Base-by-base conservation (phyloP, 1,139 yeast species). In the Debaryomyces singareniensis region DNA sequence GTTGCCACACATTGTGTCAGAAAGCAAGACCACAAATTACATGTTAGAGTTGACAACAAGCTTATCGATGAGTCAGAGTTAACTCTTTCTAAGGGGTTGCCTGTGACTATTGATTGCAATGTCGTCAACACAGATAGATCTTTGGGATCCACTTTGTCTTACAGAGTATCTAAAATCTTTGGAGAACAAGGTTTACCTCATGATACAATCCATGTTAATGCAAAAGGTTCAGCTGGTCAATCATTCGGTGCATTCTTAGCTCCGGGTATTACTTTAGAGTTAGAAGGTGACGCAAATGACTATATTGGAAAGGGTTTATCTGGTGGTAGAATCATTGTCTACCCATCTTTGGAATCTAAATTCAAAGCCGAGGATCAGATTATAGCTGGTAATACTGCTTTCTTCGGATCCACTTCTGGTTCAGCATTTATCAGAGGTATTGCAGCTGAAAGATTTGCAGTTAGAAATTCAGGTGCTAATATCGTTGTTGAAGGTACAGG, bases 381-480 rank as follows among this genome's bases (percentile, higher is more conserved):
- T 44, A 81, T 91, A 53, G 83, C 93, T 40, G 98, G 98, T 65
- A 91, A 91, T 68, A 91, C 96, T 31, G 93, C 97, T 55, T 76
- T 91, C 65, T 91, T 91, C 51, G 98, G 98, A 61, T 97, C 98
- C 18, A 91, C 97, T 18, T 78, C 94, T 20, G 98, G 98, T 57
- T 62, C 82, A 40, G 95, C 96, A 13, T 91, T 84, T 60, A 79
- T 91, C 59, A 75, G 96, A 45, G 98, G 98, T 72, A 78, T 89
- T 58, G 97, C 96, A 24, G 97, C 98, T 38, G 98, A 91, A 68
- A 81, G 98, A 61, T 91, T 91, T 59, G 95, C 95, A 13, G 98
- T 91, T 35, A 83, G 98, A 69, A 91, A 91, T 71, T 91, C 97
- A 25, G 98, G 98, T 60, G 97, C 97, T 25, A 82, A 81, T 36